phyloP scores from a whole-genome alignment of 495 filamentous ascomycete species.

The Lentithecium fluviatile region DNA sequence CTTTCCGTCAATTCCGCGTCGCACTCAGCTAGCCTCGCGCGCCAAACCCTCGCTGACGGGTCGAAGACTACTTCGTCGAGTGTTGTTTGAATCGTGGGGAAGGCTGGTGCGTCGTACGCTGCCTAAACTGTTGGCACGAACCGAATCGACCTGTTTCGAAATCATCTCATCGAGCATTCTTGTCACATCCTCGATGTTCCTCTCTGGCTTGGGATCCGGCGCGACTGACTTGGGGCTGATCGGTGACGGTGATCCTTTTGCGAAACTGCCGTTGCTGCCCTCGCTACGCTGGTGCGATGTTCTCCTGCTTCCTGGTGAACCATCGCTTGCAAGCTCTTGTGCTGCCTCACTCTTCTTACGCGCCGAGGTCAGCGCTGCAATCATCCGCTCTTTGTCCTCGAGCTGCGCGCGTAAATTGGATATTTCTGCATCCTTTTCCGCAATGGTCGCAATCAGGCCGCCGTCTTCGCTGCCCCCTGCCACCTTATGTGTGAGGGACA shows the following conservation, averaged over 20 bases:
- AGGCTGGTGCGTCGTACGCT: constrained; percentile 17
- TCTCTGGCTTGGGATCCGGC: constrained; percentile 47
- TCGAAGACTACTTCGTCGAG: constrained; percentile 29
- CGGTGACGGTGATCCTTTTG: constrained; percentile 23
- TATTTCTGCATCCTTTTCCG: constrained; percentile 93
- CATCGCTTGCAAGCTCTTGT: constrained; percentile 53
- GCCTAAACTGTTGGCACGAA: constrained; percentile 41
- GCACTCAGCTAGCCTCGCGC: not conserved
- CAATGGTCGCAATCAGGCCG: constrained; percentile 64
- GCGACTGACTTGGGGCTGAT: constrained; percentile 30
- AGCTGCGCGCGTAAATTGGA: constrained; percentile 82
- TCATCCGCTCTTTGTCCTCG: constrained; percentile 95
- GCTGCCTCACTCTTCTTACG: constrained; percentile 83
- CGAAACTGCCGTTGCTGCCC: constrained; percentile 8
- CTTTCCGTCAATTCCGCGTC: constrained; percentile 11
- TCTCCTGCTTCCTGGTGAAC: constrained; percentile 41
- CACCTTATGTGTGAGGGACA: constrained; percentile 50
- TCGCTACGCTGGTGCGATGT: constrained; percentile 42
- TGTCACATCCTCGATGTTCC: constrained; percentile 84
- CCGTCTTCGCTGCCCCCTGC: constrained; percentile 64
- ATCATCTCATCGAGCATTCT: constrained; percentile 94
- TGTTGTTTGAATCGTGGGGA: constrained; percentile 6
- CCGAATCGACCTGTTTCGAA: constrained; percentile 65
- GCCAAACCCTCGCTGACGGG: constrained; percentile 21
- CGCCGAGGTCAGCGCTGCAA: constrained; percentile 81